Evolutionary conservation across 441 rosid species (phyloP).

Genomic region (Croton laevigatus): DNA sequence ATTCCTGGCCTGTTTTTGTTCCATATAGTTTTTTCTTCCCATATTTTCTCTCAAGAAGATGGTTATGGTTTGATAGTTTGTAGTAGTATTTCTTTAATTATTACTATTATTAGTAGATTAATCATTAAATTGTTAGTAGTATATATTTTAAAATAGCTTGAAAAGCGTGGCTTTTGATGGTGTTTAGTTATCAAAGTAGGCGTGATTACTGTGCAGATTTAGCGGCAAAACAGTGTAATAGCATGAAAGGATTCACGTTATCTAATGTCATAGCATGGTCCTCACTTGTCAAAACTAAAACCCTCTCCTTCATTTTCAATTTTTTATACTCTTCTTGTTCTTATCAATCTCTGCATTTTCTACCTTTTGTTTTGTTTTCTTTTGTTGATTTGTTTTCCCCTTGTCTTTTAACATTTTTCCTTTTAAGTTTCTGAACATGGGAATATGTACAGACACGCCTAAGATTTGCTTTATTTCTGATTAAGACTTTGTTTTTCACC

Average conservation of each 20-base stretch:
- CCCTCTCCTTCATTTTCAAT: neutral
- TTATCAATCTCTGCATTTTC: slow-evolving; percentile 9
- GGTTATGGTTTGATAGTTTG: neutral
- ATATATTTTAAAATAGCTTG: slow-evolving; percentile 8
- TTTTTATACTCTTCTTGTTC: slow-evolving; percentile 4
- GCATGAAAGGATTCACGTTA: slow-evolving; percentile 30
- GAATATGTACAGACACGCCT: slow-evolving; percentile 11
- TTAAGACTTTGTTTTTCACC: slow-evolving; percentile 18
- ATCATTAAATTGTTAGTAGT: slow-evolving; percentile 10
- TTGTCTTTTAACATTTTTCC: neutral
- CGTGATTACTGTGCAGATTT: slow-evolving; percentile 31
- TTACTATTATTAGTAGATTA: slow-evolving; percentile 14
- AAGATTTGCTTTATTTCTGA: slow-evolving; percentile 5
- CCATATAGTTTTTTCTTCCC: neutral
- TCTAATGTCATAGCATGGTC: slow-evolving; percentile 24
- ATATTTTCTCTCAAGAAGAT: neutral
- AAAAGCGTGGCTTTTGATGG: slow-evolving; percentile 33
- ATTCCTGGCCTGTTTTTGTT: slow-evolving; percentile 29
- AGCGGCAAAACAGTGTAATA: slow-evolving; percentile 24
- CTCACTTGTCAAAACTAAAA: slow-evolving; percentile 10
- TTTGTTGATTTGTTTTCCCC: neutral
- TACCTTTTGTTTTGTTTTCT: neutral
- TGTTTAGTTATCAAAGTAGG: slow-evolving; percentile 17
- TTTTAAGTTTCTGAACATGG: slow-evolving; percentile 25
- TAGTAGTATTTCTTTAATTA: neutral